Percentiles rank a stretch among this genome's conserved stretches.
phyloP scores from a whole-genome alignment of 768 basidiomycete species.

The Suillus ampliporus region DNA sequence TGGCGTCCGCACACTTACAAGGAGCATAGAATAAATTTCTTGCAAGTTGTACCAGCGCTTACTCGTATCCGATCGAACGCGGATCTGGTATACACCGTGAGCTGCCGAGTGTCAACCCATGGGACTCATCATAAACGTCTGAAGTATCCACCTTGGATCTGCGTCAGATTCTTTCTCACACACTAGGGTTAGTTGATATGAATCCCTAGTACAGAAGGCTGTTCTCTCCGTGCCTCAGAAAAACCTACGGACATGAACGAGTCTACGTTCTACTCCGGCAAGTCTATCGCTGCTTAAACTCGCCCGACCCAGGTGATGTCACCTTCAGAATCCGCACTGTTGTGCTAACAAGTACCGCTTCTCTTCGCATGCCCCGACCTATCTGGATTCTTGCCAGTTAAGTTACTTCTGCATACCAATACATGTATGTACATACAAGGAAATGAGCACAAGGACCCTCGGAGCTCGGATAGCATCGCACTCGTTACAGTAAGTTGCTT shows the following conservation, averaged over 20 bases:
- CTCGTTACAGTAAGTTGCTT: neutral
- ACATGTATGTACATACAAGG: slow-evolving; percentile 6
- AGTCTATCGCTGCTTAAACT: slow-evolving; percentile 3
- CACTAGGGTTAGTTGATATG: neutral
- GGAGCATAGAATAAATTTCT: neutral
- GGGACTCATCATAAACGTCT: neutral
- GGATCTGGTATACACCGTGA: neutral
- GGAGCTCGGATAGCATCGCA: neutral
- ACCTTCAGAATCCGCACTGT: slow-evolving; percentile 1
- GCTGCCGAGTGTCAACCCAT: neutral
- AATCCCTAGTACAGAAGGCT: neutral
- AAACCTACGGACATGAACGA: slow-evolving; percentile 2
- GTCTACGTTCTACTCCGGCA: neutral
- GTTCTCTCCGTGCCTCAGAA: neutral
- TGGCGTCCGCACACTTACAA: neutral
- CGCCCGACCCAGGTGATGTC: neutral
- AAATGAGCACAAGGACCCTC: neutral
- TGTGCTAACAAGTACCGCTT: slow-evolving; percentile 1
- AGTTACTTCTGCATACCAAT: slow-evolving; percentile 1
- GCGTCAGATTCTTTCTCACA: slow-evolving; percentile 2
- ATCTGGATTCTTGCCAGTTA: neutral
- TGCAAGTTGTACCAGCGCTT: neutral
- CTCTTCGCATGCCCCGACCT: slow-evolving; percentile 1
- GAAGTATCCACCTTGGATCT: slow-evolving; percentile 1
- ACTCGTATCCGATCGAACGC: neutral